phyloP scores from a whole-genome alignment of 257 asterid species.

The Cinchona pubescens region DNA sequence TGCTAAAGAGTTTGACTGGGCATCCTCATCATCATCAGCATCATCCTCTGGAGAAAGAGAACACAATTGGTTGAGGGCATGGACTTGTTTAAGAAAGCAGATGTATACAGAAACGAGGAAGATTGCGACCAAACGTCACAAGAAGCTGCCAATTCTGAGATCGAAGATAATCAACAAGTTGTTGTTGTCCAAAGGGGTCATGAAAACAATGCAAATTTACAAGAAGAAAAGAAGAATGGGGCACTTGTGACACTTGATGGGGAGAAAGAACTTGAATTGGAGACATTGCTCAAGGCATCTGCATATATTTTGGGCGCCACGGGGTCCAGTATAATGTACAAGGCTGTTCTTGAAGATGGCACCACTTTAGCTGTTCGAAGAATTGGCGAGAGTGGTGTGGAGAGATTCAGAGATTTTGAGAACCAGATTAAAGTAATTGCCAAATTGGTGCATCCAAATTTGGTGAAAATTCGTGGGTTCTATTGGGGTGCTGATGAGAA shows the following conservation, averaged over 20 bases:
- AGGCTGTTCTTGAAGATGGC: slow-evolving; percentile 90
- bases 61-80: slow-evolving; percentile 62
- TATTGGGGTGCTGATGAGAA: slow-evolving; percentile 94
- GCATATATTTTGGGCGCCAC: slow-evolving; percentile 89
- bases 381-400: slow-evolving; percentile 82
- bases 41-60: slow-evolving; percentile 57
- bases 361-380: slow-evolving; percentile 76
- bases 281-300: slow-evolving; percentile 83
- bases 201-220: slow-evolving; percentile 1
- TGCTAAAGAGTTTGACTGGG: slow-evolving; percentile 75
- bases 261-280: slow-evolving; percentile 73
- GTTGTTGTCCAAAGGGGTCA: slow-evolving; percentile 14
- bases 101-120: slow-evolving; percentile 36
- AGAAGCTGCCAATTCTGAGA: slow-evolving; percentile 43
- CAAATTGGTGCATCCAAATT: slow-evolving; percentile 77
- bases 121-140: slow-evolving; percentile 38
- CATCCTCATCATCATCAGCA: slow-evolving; percentile 51
- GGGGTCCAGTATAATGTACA: slow-evolving; percentile 92
- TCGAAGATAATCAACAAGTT: slow-evolving; percentile 20
- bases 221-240: slow-evolving; percentile 57
- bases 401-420: slow-evolving; percentile 80
- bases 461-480: slow-evolving; percentile 83
- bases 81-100: slow-evolving; percentile 70
- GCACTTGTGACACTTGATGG: slow-evolving; percentile 79
- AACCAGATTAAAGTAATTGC: slow-evolving; percentile 72